Evolutionary conservation across 768 basidiomycete genomes (phyloP).

Genomic region (Pluteus cervinus): DNA sequence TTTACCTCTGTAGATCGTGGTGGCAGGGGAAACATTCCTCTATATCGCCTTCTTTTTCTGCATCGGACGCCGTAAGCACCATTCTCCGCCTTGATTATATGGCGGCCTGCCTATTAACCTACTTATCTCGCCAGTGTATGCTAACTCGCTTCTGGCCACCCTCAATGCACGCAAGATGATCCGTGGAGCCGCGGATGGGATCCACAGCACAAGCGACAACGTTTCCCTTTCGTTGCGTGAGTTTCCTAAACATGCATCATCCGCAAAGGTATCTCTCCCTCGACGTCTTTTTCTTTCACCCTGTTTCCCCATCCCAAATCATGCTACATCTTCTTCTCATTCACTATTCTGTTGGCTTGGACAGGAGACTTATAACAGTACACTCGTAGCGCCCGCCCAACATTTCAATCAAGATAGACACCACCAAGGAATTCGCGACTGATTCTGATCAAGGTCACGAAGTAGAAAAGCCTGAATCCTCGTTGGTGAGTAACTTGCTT

Average conservation of each 20-base stretch:
- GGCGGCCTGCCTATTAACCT: conserved; percentile 1
- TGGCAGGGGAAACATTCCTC: conserved; percentile 41
- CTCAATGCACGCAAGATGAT: conserved; percentile 50
- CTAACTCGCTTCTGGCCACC: conserved; percentile 55
- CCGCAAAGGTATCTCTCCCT: too few species aligned
- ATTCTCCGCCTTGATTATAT: background rate
- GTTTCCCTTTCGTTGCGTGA: conserved; percentile 33
- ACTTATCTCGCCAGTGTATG: conserved; percentile 38
- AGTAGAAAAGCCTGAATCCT: too few species aligned
- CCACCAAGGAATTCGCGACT: conserved; percentile 41
- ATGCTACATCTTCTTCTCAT: conserved; percentile 1
- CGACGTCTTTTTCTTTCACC: conserved; percentile 3
- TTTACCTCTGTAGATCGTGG: conserved; percentile 32
- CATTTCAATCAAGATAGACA: conserved; percentile 51
- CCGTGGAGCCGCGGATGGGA: conserved; percentile 29
- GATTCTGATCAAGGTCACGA: conserved; percentile 32
- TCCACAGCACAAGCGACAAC: conserved; percentile 36
- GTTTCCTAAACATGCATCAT: conserved; percentile 28
- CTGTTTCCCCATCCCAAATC: conserved; percentile 3
- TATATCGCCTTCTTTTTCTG: conserved; percentile 59
- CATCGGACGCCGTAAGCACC: conserved; percentile 45
- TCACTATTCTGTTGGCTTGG: background rate
- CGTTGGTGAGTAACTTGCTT: too few species aligned
- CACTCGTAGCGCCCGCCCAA: conserved; percentile 31
- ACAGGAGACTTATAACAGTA: conserved; percentile 1